Conservation (phyloP, 192 early-diverging fungal species). For the Backusella psychrophila region DNA sequence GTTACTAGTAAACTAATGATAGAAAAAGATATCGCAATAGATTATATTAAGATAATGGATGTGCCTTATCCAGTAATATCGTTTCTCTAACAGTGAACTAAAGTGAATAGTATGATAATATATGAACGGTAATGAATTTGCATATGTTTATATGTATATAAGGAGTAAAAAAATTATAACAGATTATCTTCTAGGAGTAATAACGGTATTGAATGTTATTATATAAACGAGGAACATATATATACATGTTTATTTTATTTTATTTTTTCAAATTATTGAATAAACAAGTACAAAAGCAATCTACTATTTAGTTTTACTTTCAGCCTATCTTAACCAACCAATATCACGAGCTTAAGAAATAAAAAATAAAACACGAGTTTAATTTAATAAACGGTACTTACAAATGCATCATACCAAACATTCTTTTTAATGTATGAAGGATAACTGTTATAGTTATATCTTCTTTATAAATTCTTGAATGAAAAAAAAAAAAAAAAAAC, state of each 20-base stretch:
- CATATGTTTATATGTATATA: not conserved
- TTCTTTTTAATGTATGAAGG: not conserved
- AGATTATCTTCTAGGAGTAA: not conserved
- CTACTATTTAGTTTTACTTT: slow-evolving; percentile 5
- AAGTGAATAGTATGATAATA: not conserved
- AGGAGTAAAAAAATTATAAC: not conserved
- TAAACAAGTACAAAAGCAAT: not conserved
- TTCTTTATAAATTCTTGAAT: not conserved
- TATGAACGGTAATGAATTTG: not conserved
- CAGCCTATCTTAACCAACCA: not conserved
- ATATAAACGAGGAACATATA: not conserved
- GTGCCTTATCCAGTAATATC: not conserved
- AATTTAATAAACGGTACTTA: not conserved
- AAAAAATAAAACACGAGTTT: not conserved
- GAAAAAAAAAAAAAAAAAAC: not conserved
- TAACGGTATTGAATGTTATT: not conserved
- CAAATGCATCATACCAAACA: not conserved
- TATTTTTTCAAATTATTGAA: not conserved
- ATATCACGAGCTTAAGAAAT: not conserved
- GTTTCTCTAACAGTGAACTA: not conserved
- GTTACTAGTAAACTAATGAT: not conserved
- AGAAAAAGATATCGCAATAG: not conserved
- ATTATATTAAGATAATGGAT: not conserved
- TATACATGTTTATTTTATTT: not conserved
- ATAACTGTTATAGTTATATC: not conserved